These are phyloP conservation scores for Lolium multiflorum DNA, from an alignment of 176 grass and related monocot genomes.

Conservation along the genomic window DNA sequence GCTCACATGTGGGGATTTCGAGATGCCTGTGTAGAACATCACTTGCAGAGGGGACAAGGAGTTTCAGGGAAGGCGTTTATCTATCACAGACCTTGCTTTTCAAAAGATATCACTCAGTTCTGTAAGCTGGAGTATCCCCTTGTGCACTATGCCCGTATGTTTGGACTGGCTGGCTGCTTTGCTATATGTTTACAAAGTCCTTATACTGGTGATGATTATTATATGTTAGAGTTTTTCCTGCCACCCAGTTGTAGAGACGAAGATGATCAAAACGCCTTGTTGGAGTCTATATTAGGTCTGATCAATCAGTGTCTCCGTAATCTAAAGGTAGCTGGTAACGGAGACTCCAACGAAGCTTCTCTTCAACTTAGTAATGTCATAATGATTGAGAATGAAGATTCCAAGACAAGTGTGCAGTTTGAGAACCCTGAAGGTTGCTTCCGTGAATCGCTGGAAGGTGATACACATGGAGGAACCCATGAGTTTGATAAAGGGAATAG, in stretches of 20 bases:
- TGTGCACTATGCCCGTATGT: slow-evolving; percentile 94
- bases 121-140: slow-evolving; percentile 86
- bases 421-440: slow-evolving; percentile 48
- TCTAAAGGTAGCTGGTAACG: slow-evolving; percentile 65
- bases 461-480: slow-evolving; percentile 19
- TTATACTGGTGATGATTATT: slow-evolving; percentile 88
- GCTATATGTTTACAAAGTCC: slow-evolving; percentile 83
- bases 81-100: slow-evolving; percentile 70
- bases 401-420: slow-evolving; percentile 37
- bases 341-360: slow-evolving; percentile 46
- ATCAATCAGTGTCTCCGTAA: slow-evolving; percentile 68
- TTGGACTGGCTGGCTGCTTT: slow-evolving; percentile 74
- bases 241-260: slow-evolving; percentile 63
- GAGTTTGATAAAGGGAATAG: slow-evolving; percentile 44
- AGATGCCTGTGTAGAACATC: slow-evolving; percentile 97
- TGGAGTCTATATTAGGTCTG: slow-evolving; percentile 68
- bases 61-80: slow-evolving; percentile 78
- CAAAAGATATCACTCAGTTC: slow-evolving; percentile 70
- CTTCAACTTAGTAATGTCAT: slow-evolving; percentile 57
- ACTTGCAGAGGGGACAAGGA: slow-evolving; percentile 93
- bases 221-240: slow-evolving; percentile 94
- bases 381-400: slow-evolving; percentile 57
- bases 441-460: slow-evolving; percentile 44
- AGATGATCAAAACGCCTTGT: slow-evolving; percentile 64
- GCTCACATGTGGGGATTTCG: slow-evolving; percentile 86